Evolutionary conservation across 2,329 filamentous ascomycete species (phyloP), one percentile per base, ranked within the genome.

Genomic region (Sarocladium kiliense): DNA sequence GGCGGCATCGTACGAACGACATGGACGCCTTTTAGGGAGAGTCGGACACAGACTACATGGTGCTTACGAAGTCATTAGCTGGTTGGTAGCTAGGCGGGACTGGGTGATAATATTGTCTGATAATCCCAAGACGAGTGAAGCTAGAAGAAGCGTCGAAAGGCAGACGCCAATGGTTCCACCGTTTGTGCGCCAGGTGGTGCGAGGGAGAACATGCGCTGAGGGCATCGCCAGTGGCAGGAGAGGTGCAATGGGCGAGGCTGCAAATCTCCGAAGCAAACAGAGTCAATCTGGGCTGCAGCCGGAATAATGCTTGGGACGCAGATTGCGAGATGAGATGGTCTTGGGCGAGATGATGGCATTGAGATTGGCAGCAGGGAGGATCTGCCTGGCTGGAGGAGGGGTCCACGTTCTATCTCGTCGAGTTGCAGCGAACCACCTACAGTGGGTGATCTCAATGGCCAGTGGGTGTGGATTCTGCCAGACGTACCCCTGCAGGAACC

Each of bases 351-450:
- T 44, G 44, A 47, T 47, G 25, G 44, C 44, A 47, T 47, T 47
- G 44, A 47, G 44, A 47, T 47, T 47, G 44, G 44, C 44, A 47
- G 16, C 30, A 32, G 26, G 47, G 47, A 51, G 27, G 12, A n/a
- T n/a, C n/a, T 23, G n/a, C 9, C 25, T 21, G n/a, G 12, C 30
- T 36, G 44, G 36, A 39, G 36, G n/a, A 39, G 36, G 16, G 36
- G 36, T 39, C 36, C 36, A 39, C 36, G 5, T n/a, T n/a, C n/a
- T n/a, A n/a, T n/a, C n/a, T n/a, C n/a, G n/a, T n/a, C n/a, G n/a
- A n/a, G n/a, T n/a, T n/a, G n/a, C n/a, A n/a, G n/a, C n/a, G n/a
- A n/a, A n/a, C n/a, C n/a, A n/a, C n/a, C n/a, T n/a, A n/a, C n/a
- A n/a, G n/a, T n/a, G n/a, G n/a, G n/a, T 19, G 37, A 41, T 41